Percentiles rank a stretch among this genome's conserved stretches.
phyloP scores from a whole-genome alignment of 2,329 filamentous ascomycete genomes.

The Pseudocercospora cruenta region DNA sequence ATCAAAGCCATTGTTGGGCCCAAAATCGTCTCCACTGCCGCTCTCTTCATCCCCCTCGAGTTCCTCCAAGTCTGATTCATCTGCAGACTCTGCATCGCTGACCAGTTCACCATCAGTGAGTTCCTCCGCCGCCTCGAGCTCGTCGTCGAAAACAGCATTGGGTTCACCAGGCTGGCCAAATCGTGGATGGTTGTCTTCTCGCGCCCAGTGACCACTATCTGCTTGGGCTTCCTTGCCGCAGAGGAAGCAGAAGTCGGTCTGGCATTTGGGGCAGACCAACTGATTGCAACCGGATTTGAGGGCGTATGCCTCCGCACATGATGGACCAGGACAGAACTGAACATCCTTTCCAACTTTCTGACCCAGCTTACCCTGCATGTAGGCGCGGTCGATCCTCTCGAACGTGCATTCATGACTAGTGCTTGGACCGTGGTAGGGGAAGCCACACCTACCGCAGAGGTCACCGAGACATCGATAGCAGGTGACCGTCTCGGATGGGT shows the following conservation, averaged over 20 bases:
- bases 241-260: slow-evolving; percentile 5
- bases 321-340: not conserved
- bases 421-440: too few species aligned
- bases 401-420: not conserved
- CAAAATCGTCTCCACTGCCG: too few species aligned
- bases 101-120: not conserved
- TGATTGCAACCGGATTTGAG: slow-evolving; percentile 8
- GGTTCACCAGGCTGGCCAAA: not conserved
- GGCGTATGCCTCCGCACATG: not conserved
- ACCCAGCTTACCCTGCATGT: not conserved
- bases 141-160: slow-evolving; percentile 2
- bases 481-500: not conserved
- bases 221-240: slow-evolving; percentile 7
- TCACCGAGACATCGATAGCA: not conserved
- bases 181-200: not conserved
- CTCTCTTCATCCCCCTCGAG: too few species aligned
- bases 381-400: not conserved
- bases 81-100: not conserved
- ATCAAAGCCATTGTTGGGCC: too few species aligned
- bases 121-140: not conserved
- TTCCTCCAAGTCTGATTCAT: too few species aligned
- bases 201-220: slow-evolving; percentile 5
- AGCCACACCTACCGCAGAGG: not conserved
- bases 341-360: slow-evolving; percentile 1
- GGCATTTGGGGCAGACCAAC: not conserved